Base-by-base conservation (phyloP, 75 land plant genomes). In the Selaginella tamariscina region DNA sequence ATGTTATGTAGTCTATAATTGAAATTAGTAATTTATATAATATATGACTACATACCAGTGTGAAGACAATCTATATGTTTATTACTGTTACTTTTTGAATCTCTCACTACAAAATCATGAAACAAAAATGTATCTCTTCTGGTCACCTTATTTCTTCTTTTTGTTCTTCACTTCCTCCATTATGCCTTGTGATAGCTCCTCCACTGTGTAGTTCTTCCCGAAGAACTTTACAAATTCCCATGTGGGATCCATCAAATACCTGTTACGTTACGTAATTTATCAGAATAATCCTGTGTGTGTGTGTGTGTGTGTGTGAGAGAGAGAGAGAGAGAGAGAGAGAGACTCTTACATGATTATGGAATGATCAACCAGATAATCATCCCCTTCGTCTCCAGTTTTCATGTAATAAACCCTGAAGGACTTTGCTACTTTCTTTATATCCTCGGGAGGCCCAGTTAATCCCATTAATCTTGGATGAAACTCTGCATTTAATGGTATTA, bases 311-410 rank as follows among this genome's bases (percentile, higher is more conserved):
- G 20, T 13, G 54, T 49, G 54, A 49, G 54, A 13, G 11, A 20
- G 18, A 20, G 18, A 13, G 11, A 49, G 11, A 20, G 20, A 49
- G 20, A 13, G 20, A 59, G 27, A 21, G 22, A 31, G 71, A 27
- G 18, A 0, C 31, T 73, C 80, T 26, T 83, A 93, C 98, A 90
- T 93, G 70, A 93, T 86, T 29, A 93, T 93, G 0, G 98, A 93
- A 68, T 93, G 98, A 70, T 93, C 98, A 32, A 93, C 98, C 68
- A 93, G 88, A 56, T 93, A 93, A 75, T 93, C 98, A 27, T 79
- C 75, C 23, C 81, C 98, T 67, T 89, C 91, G 67, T 87, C 91
- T 56, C 78, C 93, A 55, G 98, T 87, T 72, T 93, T 93, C 98
- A 93, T 89, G 68, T 89, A 93, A 69, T 93, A 93, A 49, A 93